phyloP scores from a whole-genome alignment of 208 protist species.

The Crithidia brevicula region DNA sequence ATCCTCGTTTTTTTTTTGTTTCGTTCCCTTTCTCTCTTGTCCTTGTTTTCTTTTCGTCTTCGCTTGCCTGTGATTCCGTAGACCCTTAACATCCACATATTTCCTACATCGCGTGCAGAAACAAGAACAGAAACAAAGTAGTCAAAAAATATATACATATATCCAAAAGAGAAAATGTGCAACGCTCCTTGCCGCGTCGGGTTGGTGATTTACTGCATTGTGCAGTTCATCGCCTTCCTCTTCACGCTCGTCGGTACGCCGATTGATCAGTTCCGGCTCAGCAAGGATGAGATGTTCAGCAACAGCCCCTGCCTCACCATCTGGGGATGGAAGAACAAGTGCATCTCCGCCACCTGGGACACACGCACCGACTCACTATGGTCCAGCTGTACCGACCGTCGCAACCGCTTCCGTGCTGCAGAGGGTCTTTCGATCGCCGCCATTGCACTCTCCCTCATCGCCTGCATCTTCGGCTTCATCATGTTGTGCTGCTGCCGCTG shows the following conservation, averaged over 20 bases:
- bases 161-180: conserved; percentile 11
- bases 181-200: conserved; percentile 26
- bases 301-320: conserved; percentile 52
- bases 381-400: conserved; percentile 27
- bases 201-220: conserved; percentile 35
- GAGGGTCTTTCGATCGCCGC: conserved; percentile 48
- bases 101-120: no score
- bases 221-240: conserved; percentile 45
- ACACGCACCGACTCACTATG: conserved; percentile 21
- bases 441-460: conserved; percentile 32
- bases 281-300: conserved; percentile 19
- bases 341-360: conserved; percentile 33
- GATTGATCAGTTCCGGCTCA: conserved; percentile 49
- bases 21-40: no score
- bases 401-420: conserved; percentile 37
- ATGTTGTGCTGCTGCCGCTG: conserved; percentile 56
- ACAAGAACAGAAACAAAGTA: conserved; percentile 8
- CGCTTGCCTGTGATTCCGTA: no score
- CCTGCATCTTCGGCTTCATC: conserved; percentile 38
- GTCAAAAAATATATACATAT: conserved; percentile 6
- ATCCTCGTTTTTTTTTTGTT: no score
- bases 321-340: conserved; percentile 58
- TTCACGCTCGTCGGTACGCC: conserved; percentile 52
- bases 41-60: no score
- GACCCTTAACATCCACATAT: no score